Evolutionary conservation across 805 yeast species (phyloP).

Genomic region (Suhomyces faveliae): DNA sequence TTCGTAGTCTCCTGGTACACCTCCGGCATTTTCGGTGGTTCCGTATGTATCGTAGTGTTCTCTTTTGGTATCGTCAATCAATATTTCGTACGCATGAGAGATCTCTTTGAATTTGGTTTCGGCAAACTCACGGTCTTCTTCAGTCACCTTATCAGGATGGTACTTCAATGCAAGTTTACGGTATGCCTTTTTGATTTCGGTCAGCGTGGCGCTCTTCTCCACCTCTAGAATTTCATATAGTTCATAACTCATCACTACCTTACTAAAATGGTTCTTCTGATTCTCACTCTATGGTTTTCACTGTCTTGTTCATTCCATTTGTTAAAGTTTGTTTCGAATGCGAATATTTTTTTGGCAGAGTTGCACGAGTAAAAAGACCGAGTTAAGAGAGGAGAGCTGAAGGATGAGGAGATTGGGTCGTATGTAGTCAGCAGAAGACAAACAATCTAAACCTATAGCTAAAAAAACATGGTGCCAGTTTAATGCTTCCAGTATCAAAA

Average conservation of each 20-base stretch:
- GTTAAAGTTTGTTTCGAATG: neutral
- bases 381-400: slow-evolving; percentile 6
- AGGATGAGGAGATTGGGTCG: too few relatives aligned
- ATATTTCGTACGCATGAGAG: slow-evolving; percentile 79
- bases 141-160: slow-evolving; percentile 88
- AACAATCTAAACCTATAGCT: too few relatives aligned
- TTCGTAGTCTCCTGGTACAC: slow-evolving; percentile 11
- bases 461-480: too few relatives aligned
- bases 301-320: too few relatives aligned
- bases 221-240: slow-evolving; percentile 73
- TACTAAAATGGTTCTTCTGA: too few relatives aligned
- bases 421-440: too few relatives aligned
- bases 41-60: slow-evolving; percentile 61
- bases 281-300: too few relatives aligned
- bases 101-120: slow-evolving; percentile 82
- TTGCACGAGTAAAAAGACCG: neutral
- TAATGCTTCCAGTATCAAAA: too few relatives aligned
- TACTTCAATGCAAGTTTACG: slow-evolving; percentile 75
- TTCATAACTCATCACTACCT: neutral
- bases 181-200: slow-evolving; percentile 82
- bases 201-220: slow-evolving; percentile 57
- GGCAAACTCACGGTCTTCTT: slow-evolving; percentile 60
- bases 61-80: slow-evolving; percentile 67
- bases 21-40: slow-evolving; percentile 28
- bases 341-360: slow-evolving; percentile 3